Base-by-base conservation (phyloP, 1,284 basidiomycete genomes). In the Apiotrichum gracile region DNA sequence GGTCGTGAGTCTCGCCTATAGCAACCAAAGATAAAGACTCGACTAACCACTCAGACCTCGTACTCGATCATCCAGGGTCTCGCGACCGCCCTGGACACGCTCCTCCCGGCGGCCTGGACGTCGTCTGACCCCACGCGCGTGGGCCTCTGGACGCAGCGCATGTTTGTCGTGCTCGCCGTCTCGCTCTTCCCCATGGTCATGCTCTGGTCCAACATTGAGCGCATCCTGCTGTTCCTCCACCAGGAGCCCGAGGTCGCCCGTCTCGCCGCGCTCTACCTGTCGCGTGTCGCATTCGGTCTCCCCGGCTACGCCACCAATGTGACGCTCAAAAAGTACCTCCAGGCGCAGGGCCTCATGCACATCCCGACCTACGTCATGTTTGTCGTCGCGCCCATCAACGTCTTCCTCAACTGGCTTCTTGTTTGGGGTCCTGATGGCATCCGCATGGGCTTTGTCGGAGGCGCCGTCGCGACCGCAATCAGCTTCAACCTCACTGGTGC, bases 31-130 rank as follows among this genome's bases (percentile, higher is more conserved):
- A n/a, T n/a, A n/a, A n/a, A n/a, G n/a, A n/a, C n/a, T n/a, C n/a
- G n/a, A n/a, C n/a, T n/a, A n/a, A n/a, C n/a, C n/a, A n/a, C n/a
- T n/a, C n/a, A n/a, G n/a, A 79, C 84, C 0, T 82, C 80, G 16
- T 81, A 81, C 60, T 83, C 86, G 56, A 84, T 92, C 59, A 80
- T 92, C n/a, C 86, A 88, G 64, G 91, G 91, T 13, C 84, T 94
- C 63, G 79, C 85, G 16, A 87, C 85, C 52, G 86, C 89, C 0
- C 80, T 97, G 26, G 92, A 97, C 66, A 91, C 92, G 0, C 81
- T 96, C 65, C 80, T 97, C 0, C 92, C 92, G 0, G 82, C 87
- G 22, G 90, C 92, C 3, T 97, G 91, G 87, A 92, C 91, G 0
- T 89, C 88, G 12, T 73, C 82, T 2, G 82, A 87, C 38, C 91